Base-by-base conservation (phyloP, 805 yeast species). In the Yarrowia porcina region DNA sequence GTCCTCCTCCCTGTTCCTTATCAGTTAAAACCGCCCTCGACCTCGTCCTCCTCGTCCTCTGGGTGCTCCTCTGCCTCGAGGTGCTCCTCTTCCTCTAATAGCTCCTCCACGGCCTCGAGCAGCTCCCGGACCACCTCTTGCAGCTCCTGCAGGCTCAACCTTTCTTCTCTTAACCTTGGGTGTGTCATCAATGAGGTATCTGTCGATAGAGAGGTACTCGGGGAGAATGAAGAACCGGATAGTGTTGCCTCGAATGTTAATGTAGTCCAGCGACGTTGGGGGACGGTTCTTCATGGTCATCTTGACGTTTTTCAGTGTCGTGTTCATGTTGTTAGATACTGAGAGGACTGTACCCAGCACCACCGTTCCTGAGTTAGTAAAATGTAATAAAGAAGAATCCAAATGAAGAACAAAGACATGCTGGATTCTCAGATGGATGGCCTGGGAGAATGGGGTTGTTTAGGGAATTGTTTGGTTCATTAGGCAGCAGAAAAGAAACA, bases 321-420 rank as follows among this genome's bases (percentile, higher is more conserved):
- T 85, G 74, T 92, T 92, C 98, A 92, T 92, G 66, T 88, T 82
- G 27, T 97, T 97, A 2, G 96, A 80, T 41, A 94, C 96, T 7
- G 91, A 83, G 41, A 88, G 83, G 25, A 93, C 78, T 13, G 92
- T 89, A 0, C 98, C 98, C 69, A 88, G 83, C 6, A 93, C 83
- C 5, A 89, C 81, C 4, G 93, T 89, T 11, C 76, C 76, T 72
- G 39, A 12, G 60, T 56, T 52, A 54, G 64, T n/a, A 38, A 4
- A 11, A 6, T 4, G 6, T 10, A 18, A 4, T n/a, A 12, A 7
- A 9, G 25, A 12, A 20, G 7, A 12, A 13, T 12, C n/a, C n/a
- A 23, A 36, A 18, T 36, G 35, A 11, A 32, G 33, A 30, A n/a
- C n/a, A n/a, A n/a, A n/a, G n/a, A n/a, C n/a, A n/a, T n/a, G n/a